phyloP scores from a whole-genome alignment of 805 yeast species.

The Starmerella apis region DNA sequence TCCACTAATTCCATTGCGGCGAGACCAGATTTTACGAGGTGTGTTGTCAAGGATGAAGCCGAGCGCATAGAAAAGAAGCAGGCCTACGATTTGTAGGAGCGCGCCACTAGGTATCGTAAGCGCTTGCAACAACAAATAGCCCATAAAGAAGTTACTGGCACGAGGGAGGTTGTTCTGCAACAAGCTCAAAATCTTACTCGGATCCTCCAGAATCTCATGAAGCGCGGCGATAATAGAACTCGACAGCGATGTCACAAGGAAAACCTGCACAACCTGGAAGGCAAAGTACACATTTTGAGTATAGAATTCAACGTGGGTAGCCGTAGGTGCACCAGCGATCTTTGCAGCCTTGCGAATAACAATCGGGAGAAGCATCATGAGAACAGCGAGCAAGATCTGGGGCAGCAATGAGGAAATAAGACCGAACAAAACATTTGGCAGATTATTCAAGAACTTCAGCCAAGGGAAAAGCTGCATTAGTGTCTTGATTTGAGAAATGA shows the following conservation, averaged over 20 bases:
- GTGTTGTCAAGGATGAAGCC: conserved; percentile 69
- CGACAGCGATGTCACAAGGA: conserved; percentile 70
- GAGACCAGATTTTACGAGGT: conserved; percentile 85
- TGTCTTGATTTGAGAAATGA: conserved; percentile 69
- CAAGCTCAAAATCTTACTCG: conserved; percentile 59
- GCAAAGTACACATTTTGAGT: conserved; percentile 85
- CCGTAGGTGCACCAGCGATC: conserved; percentile 58
- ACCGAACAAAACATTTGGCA: conserved; percentile 67
- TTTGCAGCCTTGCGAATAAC: conserved; percentile 69
- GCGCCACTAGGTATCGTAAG: conserved; percentile 65
- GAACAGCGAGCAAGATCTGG: conserved; percentile 62
- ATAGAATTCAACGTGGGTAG: conserved; percentile 63
- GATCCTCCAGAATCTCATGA: conserved; percentile 57
- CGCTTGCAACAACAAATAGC: conserved; percentile 74
- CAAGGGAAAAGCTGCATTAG: conserved; percentile 43
- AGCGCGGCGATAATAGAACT: conserved; percentile 74
- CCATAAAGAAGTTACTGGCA: conserved; percentile 81
- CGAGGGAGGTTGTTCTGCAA: conserved; percentile 73
- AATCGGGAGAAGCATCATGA: conserved; percentile 81
- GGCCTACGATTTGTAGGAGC: conserved; percentile 61
- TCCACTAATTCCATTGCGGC: conserved; percentile 51
- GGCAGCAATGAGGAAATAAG: conserved; percentile 82
- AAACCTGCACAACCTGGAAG: conserved; percentile 83
- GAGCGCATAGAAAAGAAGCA: conserved; percentile 60
- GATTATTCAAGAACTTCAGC: conserved; percentile 60